Base-by-base conservation (phyloP, 345 rosid species). In the Brassica incana region DNA sequence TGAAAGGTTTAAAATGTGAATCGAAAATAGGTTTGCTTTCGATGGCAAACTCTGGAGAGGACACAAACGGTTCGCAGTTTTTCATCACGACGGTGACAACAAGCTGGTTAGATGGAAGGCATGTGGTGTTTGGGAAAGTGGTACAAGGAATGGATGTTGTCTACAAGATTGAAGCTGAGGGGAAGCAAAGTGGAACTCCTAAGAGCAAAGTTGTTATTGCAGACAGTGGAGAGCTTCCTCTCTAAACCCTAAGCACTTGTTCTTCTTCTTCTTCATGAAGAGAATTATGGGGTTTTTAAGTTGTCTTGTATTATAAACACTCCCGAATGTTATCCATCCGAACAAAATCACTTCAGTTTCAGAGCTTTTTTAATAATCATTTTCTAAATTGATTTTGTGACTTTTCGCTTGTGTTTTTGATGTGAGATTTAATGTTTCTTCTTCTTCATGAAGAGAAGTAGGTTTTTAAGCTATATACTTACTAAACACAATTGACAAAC, bases 71-170 rank as follows among this genome's bases (percentile, higher is more conserved):
- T 50, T 95, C 99, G 1, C 99, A 54, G 60, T 54, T 54, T 54
- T 54, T 54, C 60, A 54, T 54, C 60, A 54, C 60, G 10, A 54
- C 60, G 25, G 60, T 54, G 25, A 54, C 60, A 15, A 15, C 60
- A 16, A 54, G 60, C 60, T 54, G 60, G 60, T 86, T 96, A 88
- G 98, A 96, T 76, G 98, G 99, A 48, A 90, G 69, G 74, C 97
- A 96, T 62, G 99, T 96, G 10, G 98, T 96, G 66, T 93, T 96
- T 45, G 99, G 99, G 9, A 90, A 96, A 86, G 99, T 93, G 72
- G n/a, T 93, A 11, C 90, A 95, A 2, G 99, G 99, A 33, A 93
- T 96, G 99, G 98, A 96, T 71, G 97, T 93, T 4, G 91, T 93
- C 4, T 91, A 89, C 88, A 93, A 93, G 85, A 30, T 93, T 1